Evolutionary conservation across 352 stramenopile species (phyloP).

Genomic region (Ochromonadaceae sp.): DNA sequence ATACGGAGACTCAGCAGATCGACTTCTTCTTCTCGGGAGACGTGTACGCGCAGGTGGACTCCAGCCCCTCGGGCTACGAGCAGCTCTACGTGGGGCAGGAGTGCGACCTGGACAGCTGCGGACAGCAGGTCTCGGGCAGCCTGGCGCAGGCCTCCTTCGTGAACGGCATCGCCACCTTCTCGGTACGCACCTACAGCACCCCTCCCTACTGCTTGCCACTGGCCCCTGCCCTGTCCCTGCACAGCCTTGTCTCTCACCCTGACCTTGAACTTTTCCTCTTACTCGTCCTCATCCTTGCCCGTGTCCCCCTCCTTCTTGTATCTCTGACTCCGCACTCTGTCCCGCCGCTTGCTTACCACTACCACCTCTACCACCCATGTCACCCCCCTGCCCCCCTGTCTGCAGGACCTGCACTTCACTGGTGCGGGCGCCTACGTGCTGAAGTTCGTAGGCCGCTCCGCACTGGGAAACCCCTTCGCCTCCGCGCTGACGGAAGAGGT

Average conservation of each 20-base stretch:
- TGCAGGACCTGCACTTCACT: constrained; percentile 1
- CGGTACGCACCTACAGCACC: no score
- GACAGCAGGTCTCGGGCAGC: neutral
- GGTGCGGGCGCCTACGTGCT: neutral
- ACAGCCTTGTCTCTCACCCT: no score
- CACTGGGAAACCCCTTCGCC: neutral
- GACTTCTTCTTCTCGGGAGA: neutral
- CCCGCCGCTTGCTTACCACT: no score
- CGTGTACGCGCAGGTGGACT: neutral
- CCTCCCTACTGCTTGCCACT: no score
- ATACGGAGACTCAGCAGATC: neutral
- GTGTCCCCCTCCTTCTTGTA: no score
- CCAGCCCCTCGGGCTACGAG: neutral
- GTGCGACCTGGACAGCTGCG: neutral
- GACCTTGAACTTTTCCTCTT: no score
- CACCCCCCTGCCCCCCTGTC: no score
- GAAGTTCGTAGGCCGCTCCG: neutral
- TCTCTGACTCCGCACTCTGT: no score
- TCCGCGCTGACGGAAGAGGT: neutral
- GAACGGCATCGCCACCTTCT: neutral
- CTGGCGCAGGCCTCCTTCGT: neutral
- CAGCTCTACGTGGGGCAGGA: neutral
- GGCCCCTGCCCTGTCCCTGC: no score
- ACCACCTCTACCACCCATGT: no score
- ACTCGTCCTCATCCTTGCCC: no score